Conservation (phyloP, 768 basidiomycete genomes). For the Trametopsis cervina region DNA sequence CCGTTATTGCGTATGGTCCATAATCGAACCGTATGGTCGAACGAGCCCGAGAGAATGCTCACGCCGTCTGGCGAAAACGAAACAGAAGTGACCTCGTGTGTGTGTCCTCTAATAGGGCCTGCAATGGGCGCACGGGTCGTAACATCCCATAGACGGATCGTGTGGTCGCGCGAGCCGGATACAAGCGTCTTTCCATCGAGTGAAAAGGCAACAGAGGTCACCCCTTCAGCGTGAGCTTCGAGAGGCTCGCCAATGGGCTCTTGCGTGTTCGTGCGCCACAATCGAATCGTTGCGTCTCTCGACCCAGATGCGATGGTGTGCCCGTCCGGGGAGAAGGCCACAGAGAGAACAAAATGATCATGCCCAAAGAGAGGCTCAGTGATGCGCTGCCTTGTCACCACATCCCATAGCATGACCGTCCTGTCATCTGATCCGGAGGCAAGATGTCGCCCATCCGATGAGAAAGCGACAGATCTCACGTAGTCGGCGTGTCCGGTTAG, state of each 20-base stretch:
- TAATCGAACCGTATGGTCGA: no score
- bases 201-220: constrained; percentile 8
- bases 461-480: neutral
- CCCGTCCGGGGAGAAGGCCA: constrained; percentile 38
- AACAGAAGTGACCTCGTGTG: neutral
- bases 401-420: no score
- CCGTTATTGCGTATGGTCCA: no score
- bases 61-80: constrained; percentile 2
- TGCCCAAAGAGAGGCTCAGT: no score
- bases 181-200: no score
- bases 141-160: constrained; percentile 14
- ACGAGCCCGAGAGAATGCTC: neutral
- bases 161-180: no score
- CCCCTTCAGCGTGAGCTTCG: no score
- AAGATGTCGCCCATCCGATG: neutral
- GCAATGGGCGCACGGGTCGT: no score
- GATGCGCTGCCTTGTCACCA: neutral
- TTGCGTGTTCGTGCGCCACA: constrained; percentile 42
- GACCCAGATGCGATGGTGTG: constrained; percentile 34
- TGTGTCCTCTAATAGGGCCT: neutral
- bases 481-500: no score
- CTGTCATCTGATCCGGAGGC: neutral
- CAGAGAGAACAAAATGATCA: constrained; percentile 22
- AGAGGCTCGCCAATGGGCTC: no score
- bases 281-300: constrained; percentile 30